Evolutionary conservation across 2,329 filamentous ascomycete species (phyloP), one percentile per base, ranked within the genome.

Genomic region (Penicillium palitans): DNA sequence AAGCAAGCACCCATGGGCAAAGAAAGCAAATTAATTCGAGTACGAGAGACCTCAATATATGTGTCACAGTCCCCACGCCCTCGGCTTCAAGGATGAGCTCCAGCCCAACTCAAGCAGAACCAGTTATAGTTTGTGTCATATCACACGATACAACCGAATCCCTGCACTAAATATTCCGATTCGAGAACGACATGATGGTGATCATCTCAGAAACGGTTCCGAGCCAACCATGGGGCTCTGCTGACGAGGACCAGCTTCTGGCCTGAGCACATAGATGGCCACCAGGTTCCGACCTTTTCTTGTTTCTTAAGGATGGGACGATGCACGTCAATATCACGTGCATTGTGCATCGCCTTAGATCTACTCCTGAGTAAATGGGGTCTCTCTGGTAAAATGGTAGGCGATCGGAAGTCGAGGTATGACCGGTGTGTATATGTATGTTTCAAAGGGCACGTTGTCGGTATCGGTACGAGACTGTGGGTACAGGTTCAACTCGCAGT

Each of bases 1-100:
- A 37, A 17, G n/a, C 6, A 55, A 44, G 39, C 46, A 42, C 31
- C 19, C 15, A 7, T 13, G 9, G 19, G 35, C 35, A 41, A 29
- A 40, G 9, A 42, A 37, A 52, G 29, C 24, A 35, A 39, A 10
- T 7, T n/a, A 17, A 47, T 10, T 40, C 24, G 25, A 19, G 6
- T 42, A 37, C n/a, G 27, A 52, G 25, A 12, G 17, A 33, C 35
- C 3, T 17, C 33, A 46, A 21, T 52, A 47, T 42, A 17, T 37
- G 42, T 47, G 50, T 17, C 29, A 54, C 44, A 6, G 35, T 37
- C 19, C 13, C 35, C 42, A 53, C 35, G 49, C 35, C 41, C 35
- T 57, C 35, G 9, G 49, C 33, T 47, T 47, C 50, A 57, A 29
- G 50, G 40, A 45, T 52, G 31, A 37, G 42, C 27, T 47, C 19